Evolutionary conservation across 2,329 filamentous ascomycete species (phyloP), one percentile per base, ranked within the genome.

Genomic region (Dactylellina drechsleri): DNA sequence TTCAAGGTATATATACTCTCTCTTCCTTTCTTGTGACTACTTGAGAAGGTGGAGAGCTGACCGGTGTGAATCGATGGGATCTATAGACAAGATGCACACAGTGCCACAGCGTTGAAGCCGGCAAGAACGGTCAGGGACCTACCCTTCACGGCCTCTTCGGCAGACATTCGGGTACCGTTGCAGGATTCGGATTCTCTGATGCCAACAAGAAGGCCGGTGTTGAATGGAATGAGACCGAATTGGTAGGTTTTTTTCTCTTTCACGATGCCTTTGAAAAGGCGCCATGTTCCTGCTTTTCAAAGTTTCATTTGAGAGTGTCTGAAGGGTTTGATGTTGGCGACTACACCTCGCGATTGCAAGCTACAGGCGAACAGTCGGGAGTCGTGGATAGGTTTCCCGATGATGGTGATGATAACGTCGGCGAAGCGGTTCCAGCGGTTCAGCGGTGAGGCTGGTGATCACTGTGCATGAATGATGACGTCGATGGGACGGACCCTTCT

Each of bases 131-230:
- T 90, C 92, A 97, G 85, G 95, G 95, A 83, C 95, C 95, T 82
- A 93, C 93, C 83, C 90, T 99, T 81, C 89, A 96, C 90, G 95
- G 95, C 83, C 92, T 99, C 80, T 99, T 97, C 84, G 95, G 95
- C 84, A 94, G 95, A 84, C 91, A 97, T 87, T 92, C 92, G 78
- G 95, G 95, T 81, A 88, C 90, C 83, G 92, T 96, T 80, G 91
- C 92, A 54, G 94, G 95, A 79, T 99, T 91, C 89, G 86, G 92
- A 82, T 99, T 98, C 90, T 97, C 95, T 85, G 95, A 99, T 83
- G 95, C 94, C 88, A 99, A 99, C 92, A 98, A 98, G 91, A 86
- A 91, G 82, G 96, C 96, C 87, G 93, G 90, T 81, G 89, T 99
- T 81, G 87, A 85, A 81, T 99, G 95, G 95, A 85, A 92, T 80